phyloP scores from a whole-genome alignment of 2,329 filamentous ascomycete genomes.

The Balansia obtecta region DNA sequence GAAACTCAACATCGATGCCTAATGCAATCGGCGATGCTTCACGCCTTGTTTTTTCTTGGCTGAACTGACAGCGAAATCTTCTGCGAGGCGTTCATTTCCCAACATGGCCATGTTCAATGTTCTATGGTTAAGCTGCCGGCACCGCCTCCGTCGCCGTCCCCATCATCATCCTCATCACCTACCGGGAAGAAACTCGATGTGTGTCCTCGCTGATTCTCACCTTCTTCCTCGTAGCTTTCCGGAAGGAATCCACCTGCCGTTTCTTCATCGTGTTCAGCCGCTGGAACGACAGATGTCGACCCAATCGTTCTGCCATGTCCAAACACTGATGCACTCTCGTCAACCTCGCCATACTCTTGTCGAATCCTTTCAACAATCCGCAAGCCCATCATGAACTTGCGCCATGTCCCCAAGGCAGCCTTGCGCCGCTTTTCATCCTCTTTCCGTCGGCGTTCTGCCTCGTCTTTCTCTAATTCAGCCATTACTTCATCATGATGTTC shows the following conservation, averaged over 20 bases:
- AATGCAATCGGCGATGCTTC: background rate
- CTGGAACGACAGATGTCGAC: slow-evolving; percentile 8
- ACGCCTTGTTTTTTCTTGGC: no score
- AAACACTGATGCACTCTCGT: slow-evolving; percentile 39
- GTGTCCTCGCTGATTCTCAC: slow-evolving; percentile 21
- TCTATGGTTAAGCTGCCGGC: slow-evolving; percentile 22
- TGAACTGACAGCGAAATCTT: no score
- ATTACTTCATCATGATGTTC: slow-evolving; percentile 65
- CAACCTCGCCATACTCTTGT: slow-evolving; percentile 59
- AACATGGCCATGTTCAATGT: slow-evolving; percentile 18
- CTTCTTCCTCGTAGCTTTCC: slow-evolving; percentile 40
- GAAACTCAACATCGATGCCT: background rate
- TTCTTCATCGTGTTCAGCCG: slow-evolving; percentile 29
- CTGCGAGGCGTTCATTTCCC: no score
- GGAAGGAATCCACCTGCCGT: slow-evolving; percentile 50
- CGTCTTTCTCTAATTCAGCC: slow-evolving; percentile 68
- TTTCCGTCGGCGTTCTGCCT: slow-evolving; percentile 60
- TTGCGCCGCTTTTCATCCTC: slow-evolving; percentile 76
- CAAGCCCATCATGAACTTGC: slow-evolving; percentile 75
- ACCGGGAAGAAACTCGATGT: slow-evolving; percentile 37
- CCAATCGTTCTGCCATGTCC: slow-evolving; percentile 30
- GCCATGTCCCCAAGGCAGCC: slow-evolving; percentile 63
- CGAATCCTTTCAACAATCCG: slow-evolving; percentile 67
- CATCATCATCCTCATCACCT: slow-evolving; percentile 30
- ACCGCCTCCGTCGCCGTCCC: slow-evolving; percentile 17